Conservation (phyloP, 2,329 filamentous ascomycete genomes). For the Fusarium pseudograminearum region DNA sequence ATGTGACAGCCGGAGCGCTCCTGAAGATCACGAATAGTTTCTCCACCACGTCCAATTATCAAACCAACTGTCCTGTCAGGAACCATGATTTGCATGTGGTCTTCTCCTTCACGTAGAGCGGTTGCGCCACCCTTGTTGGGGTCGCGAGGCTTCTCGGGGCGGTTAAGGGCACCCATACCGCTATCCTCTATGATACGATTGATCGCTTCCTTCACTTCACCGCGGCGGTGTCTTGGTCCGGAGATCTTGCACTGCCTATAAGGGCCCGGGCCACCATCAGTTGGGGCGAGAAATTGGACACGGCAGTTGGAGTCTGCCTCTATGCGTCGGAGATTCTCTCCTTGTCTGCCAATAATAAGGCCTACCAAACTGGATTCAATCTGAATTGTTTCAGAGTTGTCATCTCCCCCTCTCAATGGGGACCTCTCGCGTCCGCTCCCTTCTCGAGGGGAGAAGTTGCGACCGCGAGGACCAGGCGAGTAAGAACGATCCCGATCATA, state of each 20-base stretch:
- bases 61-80: constrained; percentile 92
- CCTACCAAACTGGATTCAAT: constrained; percentile 90
- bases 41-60: constrained; percentile 92
- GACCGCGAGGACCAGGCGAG: constrained; percentile 71
- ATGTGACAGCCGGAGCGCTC: constrained; percentile 94
- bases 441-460: constrained; percentile 69
- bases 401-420: constrained; percentile 68
- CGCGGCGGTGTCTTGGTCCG: constrained; percentile 76
- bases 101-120: constrained; percentile 80
- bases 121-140: constrained; percentile 54
- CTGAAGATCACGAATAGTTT: constrained; percentile 92
- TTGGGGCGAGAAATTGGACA: constrained; percentile 87
- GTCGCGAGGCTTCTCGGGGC: constrained; percentile 58
- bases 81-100: constrained; percentile 93
- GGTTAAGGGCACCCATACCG: constrained; percentile 62
- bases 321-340: constrained; percentile 88
- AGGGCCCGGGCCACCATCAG: constrained; percentile 77
- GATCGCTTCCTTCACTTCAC: constrained; percentile 84
- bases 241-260: constrained; percentile 89
- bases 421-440: constrained; percentile 69
- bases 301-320: constrained; percentile 85
- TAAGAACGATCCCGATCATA: constrained; percentile 77
- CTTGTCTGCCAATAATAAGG: constrained; percentile 89
- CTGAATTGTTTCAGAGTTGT: constrained; percentile 83
- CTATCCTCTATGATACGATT: constrained; percentile 89